These are phyloP conservation scores for Flaveria trinervia DNA, from an alignment of 129 eudicot species.

Conservation along the genomic window DNA sequence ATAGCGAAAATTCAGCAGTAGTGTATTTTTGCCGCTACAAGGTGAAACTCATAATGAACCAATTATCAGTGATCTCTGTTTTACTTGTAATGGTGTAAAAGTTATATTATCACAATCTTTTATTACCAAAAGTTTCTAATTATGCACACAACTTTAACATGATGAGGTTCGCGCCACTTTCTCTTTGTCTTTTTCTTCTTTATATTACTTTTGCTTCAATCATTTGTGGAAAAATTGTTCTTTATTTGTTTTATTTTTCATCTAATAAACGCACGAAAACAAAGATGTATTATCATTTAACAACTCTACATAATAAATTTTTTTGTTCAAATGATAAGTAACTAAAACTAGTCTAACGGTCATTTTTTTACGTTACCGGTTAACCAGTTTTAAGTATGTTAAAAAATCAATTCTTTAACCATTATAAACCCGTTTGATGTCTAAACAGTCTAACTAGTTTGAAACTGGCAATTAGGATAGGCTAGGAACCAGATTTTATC, in stretches of 20 bases:
- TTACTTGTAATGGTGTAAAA: not conserved
- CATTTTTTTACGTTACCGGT: no score
- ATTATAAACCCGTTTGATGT: no score
- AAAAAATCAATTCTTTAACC: no score
- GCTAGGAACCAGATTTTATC: no score
- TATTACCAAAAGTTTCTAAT: slow-evolving; percentile 15
- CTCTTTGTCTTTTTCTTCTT: not conserved
- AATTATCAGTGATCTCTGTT: slow-evolving; percentile 20
- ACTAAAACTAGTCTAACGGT: no score
- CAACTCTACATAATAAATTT: no score
- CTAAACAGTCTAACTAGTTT: no score
- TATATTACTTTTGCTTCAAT: not conserved
- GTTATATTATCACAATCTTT: not conserved
- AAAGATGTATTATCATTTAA: no score
- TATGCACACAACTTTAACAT: slow-evolving; percentile 20
- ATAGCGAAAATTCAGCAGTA: no score
- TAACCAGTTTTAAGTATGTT: no score
- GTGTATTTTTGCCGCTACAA: slow-evolving; percentile 3
- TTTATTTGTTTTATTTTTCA: not conserved
- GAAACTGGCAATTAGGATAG: no score
- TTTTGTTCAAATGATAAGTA: no score
- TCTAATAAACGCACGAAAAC: not conserved
- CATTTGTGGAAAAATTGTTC: not conserved
- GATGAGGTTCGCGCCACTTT: slow-evolving; percentile 19
- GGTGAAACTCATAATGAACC: not conserved